Evolutionary conservation across 164 flowering plant genomes (phyloP), one percentile per base, ranked within the genome.

Genomic region (Macadamia integrifolia): DNA sequence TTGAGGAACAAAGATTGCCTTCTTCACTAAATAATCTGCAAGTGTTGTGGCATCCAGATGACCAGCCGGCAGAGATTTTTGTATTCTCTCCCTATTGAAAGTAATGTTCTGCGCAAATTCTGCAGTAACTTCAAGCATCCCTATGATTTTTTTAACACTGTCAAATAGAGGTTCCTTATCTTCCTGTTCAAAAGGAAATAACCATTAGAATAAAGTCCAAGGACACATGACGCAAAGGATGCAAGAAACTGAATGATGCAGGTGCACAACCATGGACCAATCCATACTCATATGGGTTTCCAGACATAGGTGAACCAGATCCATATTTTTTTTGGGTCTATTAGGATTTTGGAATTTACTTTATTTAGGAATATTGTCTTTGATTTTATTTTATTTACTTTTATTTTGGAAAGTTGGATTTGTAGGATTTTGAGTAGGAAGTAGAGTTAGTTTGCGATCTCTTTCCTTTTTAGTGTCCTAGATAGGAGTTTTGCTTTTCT

Each of bases 21-120:
- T 92, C 61, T 88, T 85, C 65, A 95, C 99, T 32, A 95, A 88
- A 80, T 95, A 95, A 80, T 95, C 99, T 10, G 99, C 98, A 64
- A 95, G 89, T 59, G 99, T 92, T 44, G 99, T 95, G 69, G 99
- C 99, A 84, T 95, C 99, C 76, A 95, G 98, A 82, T 89, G 86
- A 63, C 99, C 99, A 61, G 96, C 98, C 15, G 97, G 98, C 55
- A 95, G 72, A 75, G 95, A 83, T 72, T 81, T 87, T 58, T 69
- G 69, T 69, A 95, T 89, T 76, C 86, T 89, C 62, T 88, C 90
- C 50, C 56, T 53, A 69, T 95, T 91, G 69, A 91, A 92, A 68
- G 91, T 82, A 57, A 95, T 81, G 66, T 95, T 92, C 68, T 86
- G 90, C 9, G 99, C 99, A 80, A 95, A 95, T 76, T 95, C 99